Evolutionary conservation across 2,329 filamentous ascomycete genomes (phyloP), one percentile per base, ranked within the genome.

Genomic region (Cryphonectria radicalis): DNA sequence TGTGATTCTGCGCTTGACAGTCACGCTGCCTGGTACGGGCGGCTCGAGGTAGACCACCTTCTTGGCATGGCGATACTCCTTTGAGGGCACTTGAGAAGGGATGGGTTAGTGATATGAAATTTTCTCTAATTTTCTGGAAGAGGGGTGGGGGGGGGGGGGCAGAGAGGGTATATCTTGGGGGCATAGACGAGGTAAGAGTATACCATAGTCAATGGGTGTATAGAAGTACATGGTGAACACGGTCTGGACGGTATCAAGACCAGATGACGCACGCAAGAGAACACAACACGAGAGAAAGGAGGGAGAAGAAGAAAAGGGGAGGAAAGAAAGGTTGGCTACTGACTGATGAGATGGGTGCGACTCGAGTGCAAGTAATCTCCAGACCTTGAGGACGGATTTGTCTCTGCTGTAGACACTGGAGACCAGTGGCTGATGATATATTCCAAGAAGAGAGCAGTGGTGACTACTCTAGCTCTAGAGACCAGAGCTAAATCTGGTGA

Each of bases 21-120:
- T 77, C 73, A 79, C 76, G 69, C 81, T 77, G 74, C 83, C 82
- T 60, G 80, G 79, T 66, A 79, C 80, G 10, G 82, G 81, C 59
- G 81, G 81, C 57, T 80, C 77, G 57, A 84, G 80, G 72, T 84
- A 84, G 75, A 84, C 78, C 71, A 80, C 81, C 77, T 82, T 84
- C 77, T 84, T 84, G 73, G 72, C 59, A 72, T 75, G 69, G 66
- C 75, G 73, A 72, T 79, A 66, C 66, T 73, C 69, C 64, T 57
- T 71, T 32, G 66, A 32, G 42, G 69, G 63, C 66, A 73, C 69
- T 42, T 25, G 32, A 25, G 40, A 50, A 42, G 28, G 3, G 43
- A 1, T 4, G 10, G 28, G 69, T 73, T 11, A 73, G 71, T 59
- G 28, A 60, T 46, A 2, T 7, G 4, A 8, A 5, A 25, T 4